phyloP scores from a whole-genome alignment of 495 filamentous ascomycete genomes.

The Lindgomyces ingoldianus region DNA sequence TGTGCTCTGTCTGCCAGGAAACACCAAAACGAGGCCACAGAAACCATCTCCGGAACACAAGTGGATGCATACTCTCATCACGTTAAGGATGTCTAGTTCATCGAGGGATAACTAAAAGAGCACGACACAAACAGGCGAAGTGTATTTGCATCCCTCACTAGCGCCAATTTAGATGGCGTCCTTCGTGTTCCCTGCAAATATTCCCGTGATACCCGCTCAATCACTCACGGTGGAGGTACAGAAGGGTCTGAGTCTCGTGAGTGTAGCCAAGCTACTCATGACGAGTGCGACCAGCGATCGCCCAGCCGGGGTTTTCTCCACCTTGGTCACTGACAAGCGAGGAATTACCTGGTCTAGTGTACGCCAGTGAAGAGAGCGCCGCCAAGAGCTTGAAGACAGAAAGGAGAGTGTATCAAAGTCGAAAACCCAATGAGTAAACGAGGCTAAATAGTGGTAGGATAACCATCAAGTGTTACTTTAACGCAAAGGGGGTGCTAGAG shows the following conservation, averaged over 20 bases:
- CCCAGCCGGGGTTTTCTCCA: conserved; percentile 78
- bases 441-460: too few relatives aligned
- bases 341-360: conserved; percentile 86
- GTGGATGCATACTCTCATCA: conserved; percentile 52
- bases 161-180: conserved; percentile 51
- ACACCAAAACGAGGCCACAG: conserved; percentile 54
- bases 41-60: conserved; percentile 53
- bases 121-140: conserved; percentile 48
- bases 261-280: conserved; percentile 68
- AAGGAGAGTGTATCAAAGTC: conserved; percentile 90
- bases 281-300: conserved; percentile 74
- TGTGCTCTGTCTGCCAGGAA: conserved; percentile 46
- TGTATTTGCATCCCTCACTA: conserved; percentile 52
- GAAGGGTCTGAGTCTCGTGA: conserved; percentile 57
- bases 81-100: conserved; percentile 48
- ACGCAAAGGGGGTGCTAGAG: conserved; percentile 71
- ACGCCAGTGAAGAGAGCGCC: conserved; percentile 89
- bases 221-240: conserved; percentile 62
- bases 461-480: conserved; percentile 85
- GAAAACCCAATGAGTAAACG: too few relatives aligned
- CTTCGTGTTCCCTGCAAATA: conserved; percentile 57
- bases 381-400: conserved; percentile 82
- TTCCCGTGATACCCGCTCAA: conserved; percentile 75
- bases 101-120: conserved; percentile 48
- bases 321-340: conserved; percentile 83